phyloP scores from a whole-genome alignment of 768 basidiomycete species.

The Calocybe indica region DNA sequence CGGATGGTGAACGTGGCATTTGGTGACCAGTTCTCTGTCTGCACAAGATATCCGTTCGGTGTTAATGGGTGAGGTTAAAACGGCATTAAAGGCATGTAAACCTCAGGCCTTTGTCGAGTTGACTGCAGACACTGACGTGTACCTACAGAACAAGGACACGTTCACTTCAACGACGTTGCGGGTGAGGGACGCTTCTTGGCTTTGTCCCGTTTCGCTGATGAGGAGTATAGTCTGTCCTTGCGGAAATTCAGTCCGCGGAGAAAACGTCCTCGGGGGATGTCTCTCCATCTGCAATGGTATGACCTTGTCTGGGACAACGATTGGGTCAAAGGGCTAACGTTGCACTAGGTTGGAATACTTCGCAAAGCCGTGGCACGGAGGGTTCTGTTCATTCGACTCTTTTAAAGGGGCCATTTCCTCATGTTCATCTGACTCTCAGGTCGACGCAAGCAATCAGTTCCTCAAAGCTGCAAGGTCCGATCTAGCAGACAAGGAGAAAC shows the following conservation, averaged over 20 bases:
- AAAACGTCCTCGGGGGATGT: slow-evolving; percentile 42
- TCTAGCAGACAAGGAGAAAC: slow-evolving; percentile 55
- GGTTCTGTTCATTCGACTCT: slow-evolving; percentile 34
- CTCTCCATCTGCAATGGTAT: slow-evolving; percentile 40
- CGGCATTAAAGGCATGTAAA: slow-evolving; percentile 59
- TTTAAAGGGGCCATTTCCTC: slow-evolving; percentile 1
- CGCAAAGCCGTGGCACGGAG: slow-evolving; percentile 54
- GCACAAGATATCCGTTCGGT: slow-evolving; percentile 45
- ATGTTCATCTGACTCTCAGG: slow-evolving; percentile 27
- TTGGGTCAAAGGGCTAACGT: not conserved
- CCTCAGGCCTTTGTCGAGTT: not conserved
- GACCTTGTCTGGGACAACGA: slow-evolving; percentile 3
- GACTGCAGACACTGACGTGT: slow-evolving; percentile 1
- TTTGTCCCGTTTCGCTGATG: not conserved
- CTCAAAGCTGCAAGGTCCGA: slow-evolving; percentile 52
- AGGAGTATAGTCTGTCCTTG: slow-evolving; percentile 50
- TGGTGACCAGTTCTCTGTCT: not conserved
- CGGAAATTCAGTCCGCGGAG: slow-evolving; percentile 65
- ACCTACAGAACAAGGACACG: slow-evolving; percentile 47
- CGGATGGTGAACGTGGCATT: no score
- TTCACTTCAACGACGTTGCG: slow-evolving; percentile 50
- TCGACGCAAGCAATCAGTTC: slow-evolving; percentile 55
- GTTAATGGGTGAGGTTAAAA: slow-evolving; percentile 50
- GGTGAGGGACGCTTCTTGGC: slow-evolving; percentile 27
- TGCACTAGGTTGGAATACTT: slow-evolving; percentile 34